phyloP scores from a whole-genome alignment of 129 eudicot species.

The Artemisia tridentata region DNA sequence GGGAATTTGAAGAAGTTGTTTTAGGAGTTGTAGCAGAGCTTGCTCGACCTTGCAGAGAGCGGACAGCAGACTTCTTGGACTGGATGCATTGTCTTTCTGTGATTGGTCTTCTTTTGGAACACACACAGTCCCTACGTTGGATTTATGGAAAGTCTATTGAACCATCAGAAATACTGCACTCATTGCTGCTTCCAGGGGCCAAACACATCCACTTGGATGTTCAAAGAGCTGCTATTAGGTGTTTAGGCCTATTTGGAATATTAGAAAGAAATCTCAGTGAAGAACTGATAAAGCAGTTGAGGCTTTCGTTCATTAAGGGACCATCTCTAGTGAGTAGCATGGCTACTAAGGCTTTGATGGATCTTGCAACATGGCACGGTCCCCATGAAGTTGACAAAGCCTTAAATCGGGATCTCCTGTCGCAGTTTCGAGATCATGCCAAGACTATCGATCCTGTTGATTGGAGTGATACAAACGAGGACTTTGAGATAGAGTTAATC shows the following conservation, averaged over 20 bases:
- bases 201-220: conserved; percentile 85
- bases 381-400: conserved; percentile 79
- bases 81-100: conserved; percentile 98
- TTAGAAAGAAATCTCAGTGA: conserved; percentile 67
- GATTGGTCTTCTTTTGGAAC: conserved; percentile 67
- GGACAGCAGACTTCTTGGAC: conserved; percentile 82
- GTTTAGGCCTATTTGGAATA: conserved; percentile 94
- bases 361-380: conserved; percentile 89
- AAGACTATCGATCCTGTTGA: conserved; percentile 31
- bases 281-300: conserved; percentile 63
- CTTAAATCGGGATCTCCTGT: conserved; percentile 42
- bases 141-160: conserved; percentile 81
- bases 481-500: conserved; percentile 49
- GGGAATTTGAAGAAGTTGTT: conserved; percentile 85
- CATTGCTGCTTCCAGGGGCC: conserved; percentile 84
- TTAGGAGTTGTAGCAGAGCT: conserved; percentile 68
- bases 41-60: conserved; percentile 88
- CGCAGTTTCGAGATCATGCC: conserved; percentile 40
- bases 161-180: conserved; percentile 69
- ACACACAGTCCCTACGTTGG: conserved; percentile 61
- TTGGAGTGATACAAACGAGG: conserved; percentile 39
- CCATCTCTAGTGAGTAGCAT: conserved; percentile 50
- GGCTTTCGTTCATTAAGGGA: conserved; percentile 60
- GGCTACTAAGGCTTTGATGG: conserved; percentile 82
- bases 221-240: conserved; percentile 82